A percentile compares a stretch with the other conserved stretches of the same genome.
Conservation (phyloP, 352 stramenopile genomes). For the Pythium sukuiense region DNA sequence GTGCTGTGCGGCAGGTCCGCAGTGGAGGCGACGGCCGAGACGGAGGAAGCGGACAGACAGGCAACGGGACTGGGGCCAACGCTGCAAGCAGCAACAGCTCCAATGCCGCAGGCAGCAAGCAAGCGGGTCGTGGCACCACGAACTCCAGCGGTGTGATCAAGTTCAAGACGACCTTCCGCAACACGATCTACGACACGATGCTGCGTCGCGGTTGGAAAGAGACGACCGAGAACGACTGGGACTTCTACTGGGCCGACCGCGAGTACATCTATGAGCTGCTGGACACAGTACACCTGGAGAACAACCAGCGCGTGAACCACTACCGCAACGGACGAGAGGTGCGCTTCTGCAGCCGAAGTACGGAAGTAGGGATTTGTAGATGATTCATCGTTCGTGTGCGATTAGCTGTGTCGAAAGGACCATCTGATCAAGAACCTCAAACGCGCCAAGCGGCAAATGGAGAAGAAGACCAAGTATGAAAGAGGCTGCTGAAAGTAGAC, state of each 20-base stretch:
- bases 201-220: slow-evolving; percentile 89
- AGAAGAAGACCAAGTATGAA: slow-evolving; percentile 80
- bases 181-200: slow-evolving; percentile 92
- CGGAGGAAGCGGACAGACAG: slow-evolving; percentile 1
- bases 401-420: slow-evolving; percentile 91
- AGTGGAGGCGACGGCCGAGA: slow-evolving; percentile 34
- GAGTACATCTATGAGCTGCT: slow-evolving; percentile 92
- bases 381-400: not conserved
- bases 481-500: too few species aligned
- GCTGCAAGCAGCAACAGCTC: not conserved
- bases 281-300: slow-evolving; percentile 86
- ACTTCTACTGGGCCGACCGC: slow-evolving; percentile 89
- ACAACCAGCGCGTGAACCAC: slow-evolving; percentile 90
- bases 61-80: slow-evolving; percentile 18
- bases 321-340: slow-evolving; percentile 86
- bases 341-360: not conserved
- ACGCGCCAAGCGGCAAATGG: slow-evolving; percentile 74
- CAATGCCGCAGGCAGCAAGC: slow-evolving; percentile 5
- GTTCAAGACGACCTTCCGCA: slow-evolving; percentile 91
- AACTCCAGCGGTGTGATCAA: slow-evolving; percentile 37
- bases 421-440: slow-evolving; percentile 96
- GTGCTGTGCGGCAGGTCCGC: slow-evolving; percentile 39
- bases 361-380: too few species aligned
- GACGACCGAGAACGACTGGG: slow-evolving; percentile 86
- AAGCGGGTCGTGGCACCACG: not conserved